Base-by-base conservation (phyloP, 2,329 filamentous ascomycete genomes). In the Trichoderma koningii region DNA sequence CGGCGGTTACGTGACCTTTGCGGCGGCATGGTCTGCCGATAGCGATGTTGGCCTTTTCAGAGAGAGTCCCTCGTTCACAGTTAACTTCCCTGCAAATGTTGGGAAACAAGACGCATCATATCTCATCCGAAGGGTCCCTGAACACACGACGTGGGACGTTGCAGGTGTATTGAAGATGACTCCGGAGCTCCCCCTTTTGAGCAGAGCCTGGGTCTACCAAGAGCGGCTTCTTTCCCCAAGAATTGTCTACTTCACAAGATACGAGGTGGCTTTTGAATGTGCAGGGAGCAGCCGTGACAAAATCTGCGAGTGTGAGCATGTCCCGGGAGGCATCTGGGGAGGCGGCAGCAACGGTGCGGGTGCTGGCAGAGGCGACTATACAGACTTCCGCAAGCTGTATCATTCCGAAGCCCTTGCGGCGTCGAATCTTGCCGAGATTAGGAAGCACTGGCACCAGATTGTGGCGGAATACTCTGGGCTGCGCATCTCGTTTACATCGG, bases 181-280 rank as follows among this genome's bases (percentile, higher is more conserved):
- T 6, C 55, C 53, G n/a, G 60, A 63, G 14, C 45, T 63, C 19
- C 64, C 64, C 14, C 64, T 66, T 17, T 21, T 66, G 6, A 56
- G 59, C 42, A 48, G 64, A n/a, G 64, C 59, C 4, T 66, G 64
- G 64, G 64, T 66, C 17, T 66, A 62, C 10, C 64, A 66, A 17
- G 64, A 66, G 30, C 64, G 64, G 14, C 59, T 66, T 30, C 19
- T 66, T 7, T 55, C 64, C 7, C 64, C 64, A n/a, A 41, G 64
- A 30, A 48, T 66, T 4, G 64, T 45, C 23, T 62, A 66, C 23
- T 66, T 66, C 17, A 55, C 50, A 3, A 30, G 64, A 14, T 63
- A 55, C 28, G 64, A 66, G 34, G 34, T 64, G 5, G 56, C 64
- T 14, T 55, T 66, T 45, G 60, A 63, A 38, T 66, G 64, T 7